Conservation (phyloP, 2,329 filamentous ascomycete genomes). For the Camptophora hylomeconis region DNA sequence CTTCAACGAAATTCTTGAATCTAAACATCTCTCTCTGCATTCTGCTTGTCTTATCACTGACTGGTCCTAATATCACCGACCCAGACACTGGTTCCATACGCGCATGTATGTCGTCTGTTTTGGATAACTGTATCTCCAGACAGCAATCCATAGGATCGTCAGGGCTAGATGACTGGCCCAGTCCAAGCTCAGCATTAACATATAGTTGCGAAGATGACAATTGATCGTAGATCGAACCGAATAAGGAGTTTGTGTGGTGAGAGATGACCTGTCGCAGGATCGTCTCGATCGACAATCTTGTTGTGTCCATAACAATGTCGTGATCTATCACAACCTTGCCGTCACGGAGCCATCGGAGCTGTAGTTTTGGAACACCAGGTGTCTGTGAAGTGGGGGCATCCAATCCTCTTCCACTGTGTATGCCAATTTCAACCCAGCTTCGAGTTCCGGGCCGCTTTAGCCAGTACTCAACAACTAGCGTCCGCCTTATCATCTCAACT, state of each 20-base stretch:
- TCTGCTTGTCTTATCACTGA: constrained; percentile 41
- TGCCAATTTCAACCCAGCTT: constrained; percentile 82
- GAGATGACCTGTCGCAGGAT: constrained; percentile 64
- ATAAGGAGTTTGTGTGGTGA: constrained; percentile 57
- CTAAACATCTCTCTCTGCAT: constrained; percentile 55
- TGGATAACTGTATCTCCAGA: constrained; percentile 57
- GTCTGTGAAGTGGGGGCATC: constrained; percentile 14
- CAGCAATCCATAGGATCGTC: constrained; percentile 53
- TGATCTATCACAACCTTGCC: constrained; percentile 58
- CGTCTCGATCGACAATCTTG: constrained; percentile 57
- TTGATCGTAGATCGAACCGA: constrained; percentile 52
- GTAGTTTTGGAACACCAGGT: constrained; percentile 26
- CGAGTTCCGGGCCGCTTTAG: constrained; percentile 55
- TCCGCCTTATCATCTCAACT: constrained; percentile 67
- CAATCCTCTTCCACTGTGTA: constrained; percentile 46
- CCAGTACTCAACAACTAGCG: constrained; percentile 88
- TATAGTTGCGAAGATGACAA: constrained; percentile 50
- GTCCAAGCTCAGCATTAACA: constrained; percentile 42
- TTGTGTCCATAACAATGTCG: constrained; percentile 54
- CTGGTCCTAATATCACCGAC: constrained; percentile 56
- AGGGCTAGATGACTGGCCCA: constrained; percentile 45
- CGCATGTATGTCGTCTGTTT: constrained; percentile 46
- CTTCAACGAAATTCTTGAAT: constrained; percentile 28
- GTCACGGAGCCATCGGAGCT: constrained; percentile 69
- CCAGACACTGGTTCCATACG: constrained; percentile 69